Evolutionary conservation across 2,329 filamentous ascomycete species (phyloP).

Genomic region (Penicillium sp.): DNA sequence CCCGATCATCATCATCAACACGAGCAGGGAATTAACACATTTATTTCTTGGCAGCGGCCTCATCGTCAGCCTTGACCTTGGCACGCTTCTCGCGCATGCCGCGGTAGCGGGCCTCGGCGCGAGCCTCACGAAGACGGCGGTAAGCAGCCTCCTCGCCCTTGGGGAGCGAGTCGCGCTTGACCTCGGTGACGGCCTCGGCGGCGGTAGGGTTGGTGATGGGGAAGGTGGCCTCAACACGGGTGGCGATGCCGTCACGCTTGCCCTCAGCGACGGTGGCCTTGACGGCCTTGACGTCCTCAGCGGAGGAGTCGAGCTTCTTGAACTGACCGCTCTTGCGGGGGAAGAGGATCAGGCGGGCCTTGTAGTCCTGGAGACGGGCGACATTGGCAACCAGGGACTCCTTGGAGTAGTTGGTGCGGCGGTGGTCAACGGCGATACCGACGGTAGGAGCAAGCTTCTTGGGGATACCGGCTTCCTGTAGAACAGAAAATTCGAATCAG

Average conservation of each 20-base stretch:
- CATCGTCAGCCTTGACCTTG: slow-evolving; percentile 72
- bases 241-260: slow-evolving; percentile 53
- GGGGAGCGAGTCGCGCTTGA: slow-evolving; percentile 79
- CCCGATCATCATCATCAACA: slow-evolving; percentile 40
- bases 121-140: slow-evolving; percentile 76
- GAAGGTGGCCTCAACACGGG: slow-evolving; percentile 57
- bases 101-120: slow-evolving; percentile 74
- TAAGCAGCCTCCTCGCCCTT: slow-evolving; percentile 81
- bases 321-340: slow-evolving; percentile 89
- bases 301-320: slow-evolving; percentile 87
- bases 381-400: slow-evolving; percentile 94
- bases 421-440: slow-evolving; percentile 93
- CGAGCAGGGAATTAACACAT: slow-evolving; percentile 36
- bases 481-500: slow-evolving; percentile 20
- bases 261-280: slow-evolving; percentile 51
- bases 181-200: slow-evolving; percentile 63
- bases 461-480: slow-evolving; percentile 87
- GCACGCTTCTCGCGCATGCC: slow-evolving; percentile 91
- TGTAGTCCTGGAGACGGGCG: slow-evolving; percentile 96
- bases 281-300: slow-evolving; percentile 73
- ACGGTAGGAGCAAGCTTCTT: slow-evolving; percentile 92
- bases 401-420: slow-evolving; percentile 95
- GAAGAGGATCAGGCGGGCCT: slow-evolving; percentile 93
- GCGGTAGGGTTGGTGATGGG: slow-evolving; percentile 64
- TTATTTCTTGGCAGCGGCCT: slow-evolving; percentile 54